A percentile compares a stretch with the other conserved stretches of the same genome.
phyloP scores from a whole-genome alignment of 2,329 filamentous ascomycete genomes.

The Torrubiella hemipterigena region DNA sequence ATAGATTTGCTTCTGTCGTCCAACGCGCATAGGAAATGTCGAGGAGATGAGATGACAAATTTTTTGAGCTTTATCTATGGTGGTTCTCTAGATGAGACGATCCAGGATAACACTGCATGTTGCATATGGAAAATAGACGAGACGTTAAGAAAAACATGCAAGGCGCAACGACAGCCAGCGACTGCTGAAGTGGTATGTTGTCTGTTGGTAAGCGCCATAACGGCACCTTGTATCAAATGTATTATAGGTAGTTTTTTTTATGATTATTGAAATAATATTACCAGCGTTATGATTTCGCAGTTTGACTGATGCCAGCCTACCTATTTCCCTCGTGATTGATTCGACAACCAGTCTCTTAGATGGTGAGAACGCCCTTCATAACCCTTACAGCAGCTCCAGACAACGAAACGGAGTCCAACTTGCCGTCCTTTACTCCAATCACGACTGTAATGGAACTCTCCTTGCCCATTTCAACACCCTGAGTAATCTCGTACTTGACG shows the following conservation, averaged over 20 bases:
- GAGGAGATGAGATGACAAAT: conserved; percentile 1
- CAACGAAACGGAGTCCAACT: conserved; percentile 18
- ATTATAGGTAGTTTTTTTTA: conserved; percentile 18
- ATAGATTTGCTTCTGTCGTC: conserved; percentile 22
- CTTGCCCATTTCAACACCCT: conserved; percentile 58
- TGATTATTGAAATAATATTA: conserved; percentile 13
- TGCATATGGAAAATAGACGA: neutral
- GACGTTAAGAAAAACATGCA: conserved; percentile 1
- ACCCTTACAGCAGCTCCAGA: conserved; percentile 21
- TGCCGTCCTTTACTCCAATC: conserved; percentile 19
- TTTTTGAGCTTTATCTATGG: conserved; percentile 6
- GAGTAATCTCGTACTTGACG: conserved; percentile 40
- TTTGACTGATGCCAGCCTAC: too few species aligned
- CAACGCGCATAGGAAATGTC: conserved; percentile 16
- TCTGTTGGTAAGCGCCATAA: conserved; percentile 16
- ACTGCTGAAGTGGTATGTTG: conserved; percentile 2
- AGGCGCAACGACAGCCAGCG: neutral
- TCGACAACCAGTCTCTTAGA: conserved; percentile 10
- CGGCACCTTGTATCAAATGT: conserved; percentile 24
- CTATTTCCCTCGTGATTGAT: too few species aligned
- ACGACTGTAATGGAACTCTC: conserved; percentile 39
- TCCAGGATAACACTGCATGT: too few species aligned
- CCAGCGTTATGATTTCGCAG: conserved; percentile 9
- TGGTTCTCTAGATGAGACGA: too few species aligned
- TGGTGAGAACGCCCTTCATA: conserved; percentile 19